Base-by-base conservation (phyloP, 1,284 basidiomycete species). In the Ustilago trichophora region DNA sequence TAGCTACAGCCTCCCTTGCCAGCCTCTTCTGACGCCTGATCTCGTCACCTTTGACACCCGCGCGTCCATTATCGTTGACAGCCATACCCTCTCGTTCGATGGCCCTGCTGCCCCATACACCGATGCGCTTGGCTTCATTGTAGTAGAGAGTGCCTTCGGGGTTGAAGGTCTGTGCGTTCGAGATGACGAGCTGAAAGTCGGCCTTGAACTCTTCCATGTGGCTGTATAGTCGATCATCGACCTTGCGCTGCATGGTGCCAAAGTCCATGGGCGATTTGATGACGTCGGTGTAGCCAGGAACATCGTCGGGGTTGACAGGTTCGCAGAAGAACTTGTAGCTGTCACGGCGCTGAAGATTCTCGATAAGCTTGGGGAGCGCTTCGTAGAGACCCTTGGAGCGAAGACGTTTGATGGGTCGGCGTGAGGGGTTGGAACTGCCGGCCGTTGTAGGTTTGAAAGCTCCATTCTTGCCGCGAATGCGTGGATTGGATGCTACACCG, bases 291-390 rank as follows among this genome's bases (percentile, higher is more conserved):
- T 92, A 92, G 3, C 88, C 88, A 2, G 88, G 86, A 0, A 91
- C 88, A 67, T 87, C 85, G 0, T 83, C 81, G 0, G 82, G 79
- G 78, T 91, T 85, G 11, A 92, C 91, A 0, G 91, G 90, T 36
- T 83, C 80, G 48, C 91, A 82, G 77, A 92, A 92, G 82, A 92
- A 91, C 6, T 88, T 89, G 85, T 92, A 92, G 79, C 90, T 88
- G 77, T 92, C 91, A 78, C 90, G 91, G 83, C 90, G 60, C 21
- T 57, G 52, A 7, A 70, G 62, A 13, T 65, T 70, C 6, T 70
- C 67, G 38, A 70, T 60, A 18, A 70, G 67, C 43, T 65, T 70
- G n/a, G 67, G 67, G 3, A 70, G 46, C 19, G 67, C 60, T 22
- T 65, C 62, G 57, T 70, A 70, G 31, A 70, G 62, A 9, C 60